phyloP scores from a whole-genome alignment of 495 filamentous ascomycete genomes.

The Hypomontagnella submonticulosa region DNA sequence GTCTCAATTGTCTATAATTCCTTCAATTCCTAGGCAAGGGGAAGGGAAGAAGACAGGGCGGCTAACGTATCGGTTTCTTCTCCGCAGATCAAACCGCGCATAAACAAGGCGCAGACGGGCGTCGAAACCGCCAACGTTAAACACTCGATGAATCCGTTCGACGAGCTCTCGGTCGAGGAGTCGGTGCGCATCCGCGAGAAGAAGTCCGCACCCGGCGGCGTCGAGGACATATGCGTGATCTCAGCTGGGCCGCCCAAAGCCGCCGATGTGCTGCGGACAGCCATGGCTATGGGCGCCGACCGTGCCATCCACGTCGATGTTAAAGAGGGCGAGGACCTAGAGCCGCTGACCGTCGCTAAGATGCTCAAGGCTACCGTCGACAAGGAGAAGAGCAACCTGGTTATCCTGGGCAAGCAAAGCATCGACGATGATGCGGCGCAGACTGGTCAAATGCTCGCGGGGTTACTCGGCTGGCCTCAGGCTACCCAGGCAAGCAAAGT shows the following conservation, averaged over 20 bases:
- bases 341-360: slow-evolving; percentile 93
- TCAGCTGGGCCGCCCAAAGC: slow-evolving; percentile 88
- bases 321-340: slow-evolving; percentile 73
- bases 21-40: not conserved
- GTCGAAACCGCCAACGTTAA: slow-evolving; percentile 93
- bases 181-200: slow-evolving; percentile 92
- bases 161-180: slow-evolving; percentile 97
- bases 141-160: slow-evolving; percentile 98
- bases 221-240: slow-evolving; percentile 91
- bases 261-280: slow-evolving; percentile 87
- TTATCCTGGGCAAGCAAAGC: slow-evolving; percentile 95
- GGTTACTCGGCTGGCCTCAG: slow-evolving; percentile 89
- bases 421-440: slow-evolving; percentile 96
- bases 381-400: slow-evolving; percentile 86
- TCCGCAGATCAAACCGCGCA: slow-evolving; percentile 92
- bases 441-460: slow-evolving; percentile 98
- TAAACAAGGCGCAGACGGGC: slow-evolving; percentile 94
- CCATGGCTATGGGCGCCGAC: slow-evolving; percentile 99
- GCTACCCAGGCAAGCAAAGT: slow-evolving; percentile 92
- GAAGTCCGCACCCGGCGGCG: slow-evolving; percentile 65
- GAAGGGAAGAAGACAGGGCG: slow-evolving; percentile 15
- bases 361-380: slow-evolving; percentile 80
- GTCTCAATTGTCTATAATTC: slow-evolving; percentile 44
- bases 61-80: slow-evolving; percentile 13
- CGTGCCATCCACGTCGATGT: slow-evolving; percentile 85